Conservation (phyloP, 148 eudicot genomes). For the Amaranthus palmeri region DNA sequence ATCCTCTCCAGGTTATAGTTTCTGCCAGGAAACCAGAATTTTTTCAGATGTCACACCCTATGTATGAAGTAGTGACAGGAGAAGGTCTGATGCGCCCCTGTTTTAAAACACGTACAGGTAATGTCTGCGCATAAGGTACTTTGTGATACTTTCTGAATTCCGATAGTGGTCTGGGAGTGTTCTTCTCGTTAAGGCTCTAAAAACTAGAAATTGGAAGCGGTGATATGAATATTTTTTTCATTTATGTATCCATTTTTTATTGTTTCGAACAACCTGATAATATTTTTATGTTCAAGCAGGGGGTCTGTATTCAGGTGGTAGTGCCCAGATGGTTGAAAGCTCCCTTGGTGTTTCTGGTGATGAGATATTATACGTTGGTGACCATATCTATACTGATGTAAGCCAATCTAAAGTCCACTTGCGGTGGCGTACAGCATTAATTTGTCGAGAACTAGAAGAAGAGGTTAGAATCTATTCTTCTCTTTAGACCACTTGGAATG, state of each 20-base stretch:
- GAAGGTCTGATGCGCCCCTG: slow-evolving; percentile 99
- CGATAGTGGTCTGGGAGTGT: neutral
- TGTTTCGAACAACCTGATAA: slow-evolving; percentile 6
- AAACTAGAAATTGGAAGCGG: neutral
- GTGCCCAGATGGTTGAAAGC: slow-evolving; percentile 97
- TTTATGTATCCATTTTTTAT: neutral
- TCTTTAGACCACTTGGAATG: slow-evolving; percentile 6
- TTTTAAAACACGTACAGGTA: slow-evolving; percentile 82
- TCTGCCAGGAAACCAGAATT: slow-evolving; percentile 98
- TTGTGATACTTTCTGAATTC: slow-evolving; percentile 2
- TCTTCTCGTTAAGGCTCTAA: neutral
- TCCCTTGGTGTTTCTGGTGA: slow-evolving; percentile 87
- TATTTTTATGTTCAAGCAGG: slow-evolving; percentile 39
- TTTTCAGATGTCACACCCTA: slow-evolving; percentile 91
- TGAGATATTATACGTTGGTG: slow-evolving; percentile 93
- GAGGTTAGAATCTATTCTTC: slow-evolving; percentile 49
- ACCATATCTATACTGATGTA: slow-evolving; percentile 97
- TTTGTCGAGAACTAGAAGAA: slow-evolving; percentile 89
- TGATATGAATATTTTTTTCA: neutral
- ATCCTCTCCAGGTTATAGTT: slow-evolving; percentile 68
- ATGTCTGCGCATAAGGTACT: slow-evolving; percentile 5
- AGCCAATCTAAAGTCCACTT: slow-evolving; percentile 95
- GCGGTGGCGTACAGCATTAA: slow-evolving; percentile 93
- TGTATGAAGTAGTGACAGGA: slow-evolving; percentile 94
- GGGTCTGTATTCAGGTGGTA: slow-evolving; percentile 95